Conservation (phyloP, 2,329 filamentous ascomycete species). For the Cladosporium sp. region DNA sequence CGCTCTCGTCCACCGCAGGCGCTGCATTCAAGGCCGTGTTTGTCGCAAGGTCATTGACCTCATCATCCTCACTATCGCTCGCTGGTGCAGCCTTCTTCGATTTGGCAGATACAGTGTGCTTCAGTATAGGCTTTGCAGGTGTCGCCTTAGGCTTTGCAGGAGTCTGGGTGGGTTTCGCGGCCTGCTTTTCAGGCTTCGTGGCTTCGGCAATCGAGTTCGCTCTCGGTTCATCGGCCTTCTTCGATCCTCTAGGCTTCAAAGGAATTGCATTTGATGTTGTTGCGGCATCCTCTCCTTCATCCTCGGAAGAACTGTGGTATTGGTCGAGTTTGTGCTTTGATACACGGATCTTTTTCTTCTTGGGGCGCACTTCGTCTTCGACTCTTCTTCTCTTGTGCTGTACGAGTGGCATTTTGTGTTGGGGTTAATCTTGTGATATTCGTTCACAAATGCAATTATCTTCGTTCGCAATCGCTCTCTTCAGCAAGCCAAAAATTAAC, state of each 20-base stretch:
- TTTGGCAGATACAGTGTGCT: slow-evolving; percentile 13
- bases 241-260: slow-evolving; percentile 17
- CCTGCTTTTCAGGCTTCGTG: slow-evolving; percentile 15
- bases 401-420: slow-evolving; percentile 21
- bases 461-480: neutral
- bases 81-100: slow-evolving; percentile 2
- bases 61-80: slow-evolving; percentile 26
- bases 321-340: slow-evolving; percentile 55
- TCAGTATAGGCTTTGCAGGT: slow-evolving; percentile 20
- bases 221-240: slow-evolving; percentile 15
- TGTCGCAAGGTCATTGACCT: slow-evolving; percentile 37
- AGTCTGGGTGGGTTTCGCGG: slow-evolving; percentile 2
- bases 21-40: slow-evolving; percentile 21
- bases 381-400: slow-evolving; percentile 37
- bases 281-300: slow-evolving; percentile 37
- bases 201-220: slow-evolving; percentile 11
- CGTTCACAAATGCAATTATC: neutral
- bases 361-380: slow-evolving; percentile 54
- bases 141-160: slow-evolving; percentile 14
- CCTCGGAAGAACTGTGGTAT: slow-evolving; percentile 62
- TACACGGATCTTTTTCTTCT: slow-evolving; percentile 51
- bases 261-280: slow-evolving; percentile 22
- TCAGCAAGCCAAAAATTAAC: slow-evolving; percentile 8
- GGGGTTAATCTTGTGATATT: neutral
- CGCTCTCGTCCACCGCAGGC: slow-evolving; percentile 16